Conservation (phyloP, 805 yeast species). For the Saturnispora quitensis region DNA sequence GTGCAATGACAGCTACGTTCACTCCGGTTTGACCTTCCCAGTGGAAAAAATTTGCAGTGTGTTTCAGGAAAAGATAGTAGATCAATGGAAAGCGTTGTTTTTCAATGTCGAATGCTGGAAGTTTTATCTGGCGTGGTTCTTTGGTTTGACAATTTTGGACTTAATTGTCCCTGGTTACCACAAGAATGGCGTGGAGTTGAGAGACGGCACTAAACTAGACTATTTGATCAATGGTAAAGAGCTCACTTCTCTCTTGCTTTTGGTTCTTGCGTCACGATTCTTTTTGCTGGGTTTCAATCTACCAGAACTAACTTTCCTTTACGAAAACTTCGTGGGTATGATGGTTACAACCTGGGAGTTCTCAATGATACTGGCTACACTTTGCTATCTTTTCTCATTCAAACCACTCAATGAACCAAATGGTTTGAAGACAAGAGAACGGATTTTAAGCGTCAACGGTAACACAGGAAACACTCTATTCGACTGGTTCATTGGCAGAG, state of each 20-base stretch:
- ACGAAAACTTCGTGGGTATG: slow-evolving; percentile 57
- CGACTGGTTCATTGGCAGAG: slow-evolving; percentile 97
- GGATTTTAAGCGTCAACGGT: slow-evolving; percentile 78
- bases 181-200: slow-evolving; percentile 53
- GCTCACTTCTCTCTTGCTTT: slow-evolving; percentile 34
- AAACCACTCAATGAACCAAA: slow-evolving; percentile 42
- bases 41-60: slow-evolving; percentile 25
- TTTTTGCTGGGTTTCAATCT: slow-evolving; percentile 31
- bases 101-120: slow-evolving; percentile 46
- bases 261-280: slow-evolving; percentile 43
- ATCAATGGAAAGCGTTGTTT: slow-evolving; percentile 22
- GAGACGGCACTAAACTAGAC: slow-evolving; percentile 63
- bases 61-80: slow-evolving; percentile 13
- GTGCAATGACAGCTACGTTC: slow-evolving; percentile 50
- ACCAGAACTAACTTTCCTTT: slow-evolving; percentile 78
- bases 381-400: slow-evolving; percentile 62
- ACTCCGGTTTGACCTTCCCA: slow-evolving; percentile 40
- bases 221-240: slow-evolving; percentile 80
- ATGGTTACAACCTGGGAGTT: slow-evolving; percentile 55
- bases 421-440: slow-evolving; percentile 48
- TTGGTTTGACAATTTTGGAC: slow-evolving; percentile 54
- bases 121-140: slow-evolving; percentile 68
- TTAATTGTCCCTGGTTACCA: slow-evolving; percentile 67
- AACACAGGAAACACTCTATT: slow-evolving; percentile 67
- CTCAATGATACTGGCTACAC: slow-evolving; percentile 51